Evolutionary conservation across 1,284 basidiomycete species (phyloP).

Genomic region (Kwoniella shivajii): DNA sequence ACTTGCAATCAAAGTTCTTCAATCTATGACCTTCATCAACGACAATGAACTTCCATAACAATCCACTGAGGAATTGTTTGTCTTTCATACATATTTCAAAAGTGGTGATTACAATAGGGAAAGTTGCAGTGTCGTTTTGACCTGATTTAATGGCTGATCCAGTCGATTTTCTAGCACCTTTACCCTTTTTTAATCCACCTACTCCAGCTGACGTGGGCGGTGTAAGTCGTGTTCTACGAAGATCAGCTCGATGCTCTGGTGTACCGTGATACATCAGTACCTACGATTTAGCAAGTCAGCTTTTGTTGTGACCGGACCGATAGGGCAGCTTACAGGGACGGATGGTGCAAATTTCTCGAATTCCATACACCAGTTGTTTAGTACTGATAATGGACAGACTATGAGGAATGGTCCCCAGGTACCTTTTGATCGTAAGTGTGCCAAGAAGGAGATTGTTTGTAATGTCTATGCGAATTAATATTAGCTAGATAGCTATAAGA

Average conservation of each 20-base stretch:
- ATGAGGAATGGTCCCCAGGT: constrained; percentile 81
- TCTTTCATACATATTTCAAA: constrained; percentile 93
- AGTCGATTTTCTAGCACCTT: constrained; percentile 27
- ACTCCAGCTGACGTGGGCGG: constrained; percentile 32
- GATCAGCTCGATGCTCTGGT: constrained; percentile 71
- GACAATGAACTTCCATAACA: constrained; percentile 89
- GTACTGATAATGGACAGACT: constrained; percentile 87
- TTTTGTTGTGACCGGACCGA: background rate
- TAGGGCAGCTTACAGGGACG: constrained; percentile 54
- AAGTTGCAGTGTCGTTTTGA: constrained; percentile 41
- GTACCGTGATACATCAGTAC: constrained; percentile 88
- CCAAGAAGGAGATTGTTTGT: constrained; percentile 90
- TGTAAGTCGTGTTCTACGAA: constrained; percentile 62
- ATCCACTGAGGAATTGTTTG: constrained; percentile 65
- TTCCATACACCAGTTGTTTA: constrained; percentile 90
- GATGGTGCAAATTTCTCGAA: constrained; percentile 79
- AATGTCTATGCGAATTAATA: constrained; percentile 64
- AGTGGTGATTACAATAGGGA: constrained; percentile 70
- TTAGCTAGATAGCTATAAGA: background rate
- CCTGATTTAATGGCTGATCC: constrained; percentile 15
- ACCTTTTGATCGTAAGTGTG: constrained; percentile 76
- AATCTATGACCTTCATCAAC: constrained; percentile 94
- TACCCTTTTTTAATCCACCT: constrained; percentile 31
- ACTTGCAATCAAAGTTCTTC: constrained; percentile 87
- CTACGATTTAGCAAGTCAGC: constrained; percentile 18